Conservation (phyloP, 140 eudicot species). For the Flaveria floridana region DNA sequence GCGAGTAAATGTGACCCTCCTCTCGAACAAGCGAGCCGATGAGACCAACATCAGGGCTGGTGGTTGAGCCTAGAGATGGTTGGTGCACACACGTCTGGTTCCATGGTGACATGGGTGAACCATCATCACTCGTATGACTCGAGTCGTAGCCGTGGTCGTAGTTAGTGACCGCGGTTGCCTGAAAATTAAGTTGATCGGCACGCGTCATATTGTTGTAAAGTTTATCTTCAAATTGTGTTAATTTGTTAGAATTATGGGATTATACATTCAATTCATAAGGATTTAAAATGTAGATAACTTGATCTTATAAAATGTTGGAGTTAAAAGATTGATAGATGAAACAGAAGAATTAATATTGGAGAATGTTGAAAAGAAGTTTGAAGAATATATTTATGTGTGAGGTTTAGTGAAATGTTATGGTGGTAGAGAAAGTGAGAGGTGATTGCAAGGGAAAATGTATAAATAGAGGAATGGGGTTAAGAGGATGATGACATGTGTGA, state of each 20-base stretch:
- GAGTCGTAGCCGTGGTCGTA: not conserved
- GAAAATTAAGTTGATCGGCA: not conserved
- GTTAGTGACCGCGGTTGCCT: no score
- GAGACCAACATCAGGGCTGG: not conserved
- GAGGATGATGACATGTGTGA: not conserved
- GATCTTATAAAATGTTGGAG: not conserved
- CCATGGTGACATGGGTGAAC: slow-evolving; percentile 14
- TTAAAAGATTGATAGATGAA: not conserved
- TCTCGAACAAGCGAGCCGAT: slow-evolving; percentile 5
- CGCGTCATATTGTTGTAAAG: not conserved
- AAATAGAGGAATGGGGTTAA: not conserved
- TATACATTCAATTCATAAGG: not conserved
- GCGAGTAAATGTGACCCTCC: not conserved
- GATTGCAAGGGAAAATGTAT: not conserved
- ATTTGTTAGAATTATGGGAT: not conserved
- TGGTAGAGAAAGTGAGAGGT: not conserved
- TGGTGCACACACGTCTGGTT: not conserved
- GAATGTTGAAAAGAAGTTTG: no score
- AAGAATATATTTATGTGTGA: not conserved
- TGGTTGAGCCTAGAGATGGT: not conserved
- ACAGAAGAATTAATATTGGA: no score
- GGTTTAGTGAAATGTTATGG: not conserved
- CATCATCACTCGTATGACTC: not conserved
- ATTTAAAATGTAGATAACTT: not conserved
- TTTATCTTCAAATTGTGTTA: not conserved